Base-by-base conservation (phyloP, 106 monocot species). In the Allium cepa region DNA sequence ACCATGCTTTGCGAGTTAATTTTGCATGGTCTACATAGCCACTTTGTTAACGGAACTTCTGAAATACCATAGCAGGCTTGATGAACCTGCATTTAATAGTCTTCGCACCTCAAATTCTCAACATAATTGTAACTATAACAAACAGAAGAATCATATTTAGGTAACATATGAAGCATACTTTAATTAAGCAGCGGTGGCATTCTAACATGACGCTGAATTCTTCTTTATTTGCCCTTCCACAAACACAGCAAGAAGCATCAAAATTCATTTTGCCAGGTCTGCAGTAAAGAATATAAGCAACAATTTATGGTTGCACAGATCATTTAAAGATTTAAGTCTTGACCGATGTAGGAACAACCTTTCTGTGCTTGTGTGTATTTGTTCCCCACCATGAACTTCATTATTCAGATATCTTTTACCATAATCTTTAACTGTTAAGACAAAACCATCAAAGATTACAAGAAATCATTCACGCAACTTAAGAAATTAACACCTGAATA, bases 31-130 rank as follows among this genome's bases (percentile, higher is more conserved):
- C 88, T 81, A 71, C 95, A 91, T 72, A 36, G 78, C 95, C 95
- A 95, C 68, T 60, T 59, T 12, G 79, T 81, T 71, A 79, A 79
- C 14, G 88, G 91, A 71, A 81, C 63, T 79, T 78, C 83, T 66
- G 79, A 68, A 72, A 88, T 76, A 77, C 95, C 95, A 81, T 95
- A 95, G 76, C 95, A 95, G 51, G 91, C 91, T 60, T 91, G 91
- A 61, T 95, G 95, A 22, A 95, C 91, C 95, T 95, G 72, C 69
- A 82, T 1, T 69, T 14, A 67, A 51, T 65, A 61, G 65, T 53
- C 47, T 15, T 8, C 22, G 5, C 36, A 36, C 3, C 36, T 36
- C n/a, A 47, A 63, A 17, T 7, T 73, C 74, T 53, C 53, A 56
- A 16, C 46, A 57, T 57, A 36, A 36, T 36, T 36, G 36, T 36